A percentile compares a stretch with the other conserved stretches of the same genome.
Conservation (phyloP, 108 stramenopile genomes). For the Aurantiochytrium sp. region DNA sequence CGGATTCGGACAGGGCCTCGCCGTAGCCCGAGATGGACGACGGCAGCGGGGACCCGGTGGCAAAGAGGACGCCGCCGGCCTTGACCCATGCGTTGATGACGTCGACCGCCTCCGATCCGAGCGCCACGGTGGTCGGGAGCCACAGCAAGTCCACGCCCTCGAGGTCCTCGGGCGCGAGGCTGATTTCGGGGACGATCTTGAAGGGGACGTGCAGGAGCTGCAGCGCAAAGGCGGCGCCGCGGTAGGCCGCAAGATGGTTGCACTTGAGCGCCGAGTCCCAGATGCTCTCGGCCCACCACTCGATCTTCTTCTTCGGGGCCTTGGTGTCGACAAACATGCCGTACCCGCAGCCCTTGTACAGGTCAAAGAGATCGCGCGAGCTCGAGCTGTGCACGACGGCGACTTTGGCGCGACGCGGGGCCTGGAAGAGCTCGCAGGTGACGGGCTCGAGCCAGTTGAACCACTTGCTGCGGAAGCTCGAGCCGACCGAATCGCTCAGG, state of each 20-base stretch:
- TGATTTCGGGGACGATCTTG: background rate
- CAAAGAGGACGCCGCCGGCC: background rate
- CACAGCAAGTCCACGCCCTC: background rate
- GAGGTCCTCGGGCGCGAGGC: background rate
- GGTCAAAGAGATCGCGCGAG: constrained; percentile 22
- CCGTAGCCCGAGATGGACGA: background rate
- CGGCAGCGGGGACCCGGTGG: background rate
- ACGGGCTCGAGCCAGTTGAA: background rate
- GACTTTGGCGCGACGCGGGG: background rate
- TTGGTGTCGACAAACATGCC: constrained; percentile 28
- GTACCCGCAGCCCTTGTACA: background rate
- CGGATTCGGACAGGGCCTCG: background rate
- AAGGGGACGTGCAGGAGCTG: constrained; percentile 11
- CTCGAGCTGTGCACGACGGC: constrained; percentile 2
- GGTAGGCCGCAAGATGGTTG: background rate
- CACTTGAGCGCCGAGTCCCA: background rate
- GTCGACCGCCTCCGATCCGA: background rate
- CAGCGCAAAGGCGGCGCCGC: background rate
- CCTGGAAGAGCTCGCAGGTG: background rate
- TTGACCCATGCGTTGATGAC: constrained; percentile 19
- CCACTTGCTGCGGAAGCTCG: constrained; percentile 6
- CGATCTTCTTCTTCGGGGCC: background rate
- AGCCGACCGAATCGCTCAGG: background rate
- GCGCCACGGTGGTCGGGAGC: background rate
- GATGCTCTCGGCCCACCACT: background rate